Percentiles rank a stretch among this genome's conserved stretches.
Evolutionary conservation across 2,329 filamentous ascomycete species (phyloP).

Genomic region (Xylariaceae sp.): DNA sequence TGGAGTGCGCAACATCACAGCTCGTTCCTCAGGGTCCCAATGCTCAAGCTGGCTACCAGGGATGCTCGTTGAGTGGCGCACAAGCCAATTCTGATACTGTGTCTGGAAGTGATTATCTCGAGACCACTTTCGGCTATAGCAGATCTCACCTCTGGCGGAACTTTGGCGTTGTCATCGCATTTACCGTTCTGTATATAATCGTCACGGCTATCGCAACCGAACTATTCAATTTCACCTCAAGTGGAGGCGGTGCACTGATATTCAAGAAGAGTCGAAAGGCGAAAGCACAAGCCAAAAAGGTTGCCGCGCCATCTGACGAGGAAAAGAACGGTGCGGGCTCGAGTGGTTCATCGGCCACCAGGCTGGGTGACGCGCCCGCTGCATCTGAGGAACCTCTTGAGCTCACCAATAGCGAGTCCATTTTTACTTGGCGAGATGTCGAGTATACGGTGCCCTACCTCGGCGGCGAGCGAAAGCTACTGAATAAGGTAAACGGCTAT

Average conservation of each 20-base stretch:
- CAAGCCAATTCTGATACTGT: conserved; percentile 43
- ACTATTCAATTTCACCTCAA: conserved; percentile 55
- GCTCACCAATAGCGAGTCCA: conserved; percentile 53
- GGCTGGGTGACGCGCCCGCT: conserved; percentile 10
- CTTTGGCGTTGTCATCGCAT: conserved; percentile 73
- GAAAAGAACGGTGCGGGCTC: conserved; percentile 43
- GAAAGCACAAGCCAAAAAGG: conserved; percentile 47
- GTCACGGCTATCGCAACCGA: conserved; percentile 70
- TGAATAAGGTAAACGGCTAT: conserved; percentile 70
- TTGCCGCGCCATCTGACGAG: conserved; percentile 45
- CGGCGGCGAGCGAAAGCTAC: conserved; percentile 54
- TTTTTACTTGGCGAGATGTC: conserved; percentile 69
- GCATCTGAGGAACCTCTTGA: conserved; percentile 25
- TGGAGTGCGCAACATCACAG: conserved; percentile 41
- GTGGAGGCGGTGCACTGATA: conserved; percentile 63
- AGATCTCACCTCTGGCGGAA: conserved; percentile 66
- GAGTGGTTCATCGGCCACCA: conserved; percentile 20
- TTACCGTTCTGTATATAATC: conserved; percentile 67
- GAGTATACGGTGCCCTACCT: conserved; percentile 70
- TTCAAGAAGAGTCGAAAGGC: conserved; percentile 66
- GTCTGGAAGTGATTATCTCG: conserved; percentile 52
- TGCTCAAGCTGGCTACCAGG: conserved; percentile 39
- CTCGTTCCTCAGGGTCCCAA: conserved; percentile 42
- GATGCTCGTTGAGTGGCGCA: conserved; percentile 53
- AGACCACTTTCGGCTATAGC: conserved; percentile 48